Base-by-base conservation (phyloP, 192 early-diverging fungal genomes). In the Backusella psychrophila region DNA sequence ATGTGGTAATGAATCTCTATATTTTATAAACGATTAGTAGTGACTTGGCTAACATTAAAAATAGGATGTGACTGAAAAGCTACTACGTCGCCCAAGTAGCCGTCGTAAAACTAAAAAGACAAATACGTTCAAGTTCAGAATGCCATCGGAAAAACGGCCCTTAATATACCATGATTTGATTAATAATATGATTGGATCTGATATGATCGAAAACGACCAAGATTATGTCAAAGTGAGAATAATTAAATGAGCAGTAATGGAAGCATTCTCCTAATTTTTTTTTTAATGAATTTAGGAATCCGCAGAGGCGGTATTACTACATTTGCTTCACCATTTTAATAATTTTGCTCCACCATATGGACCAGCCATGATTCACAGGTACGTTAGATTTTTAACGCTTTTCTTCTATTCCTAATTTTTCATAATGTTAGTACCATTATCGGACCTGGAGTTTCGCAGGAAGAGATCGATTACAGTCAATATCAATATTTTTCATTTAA, bases 401-500 rank as follows among this genome's bases (percentile, higher is more conserved):
- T 63, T 63, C 2, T 63, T 29, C 38, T 39, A 39, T 39, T 39
- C 26, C 29, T 63, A 63, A 63, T 29, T 9, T 63, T 11, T 63
- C 11, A 63, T 63, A 29, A 63, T 63, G 3, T 65, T 52, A 80
- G 86, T 42, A 82, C 82, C 8, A 79, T 89, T 34, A 59, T 85
- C 56, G 85, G 80, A 17, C 80, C 84, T 8, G 75, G 78, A 8
- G 63, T 82, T 23, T 33, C 69, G 11, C 67, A 82, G 17, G 80
- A 81, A 33, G 74, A 84, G 23, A 83, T 87, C 33, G 76, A 85
- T 17, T 74, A 77, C 21, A 84, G 89, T 3, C 79, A 88, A 21
- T 89, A 85, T 69, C 86, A 92, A 75, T 93, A 91, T 75, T 93
- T 96, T 82, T 84, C 92, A 11, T 80, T 88, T 68, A 94, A 95